Conservation (phyloP, 306 rosid genomes). For the Rosa multiflora region DNA sequence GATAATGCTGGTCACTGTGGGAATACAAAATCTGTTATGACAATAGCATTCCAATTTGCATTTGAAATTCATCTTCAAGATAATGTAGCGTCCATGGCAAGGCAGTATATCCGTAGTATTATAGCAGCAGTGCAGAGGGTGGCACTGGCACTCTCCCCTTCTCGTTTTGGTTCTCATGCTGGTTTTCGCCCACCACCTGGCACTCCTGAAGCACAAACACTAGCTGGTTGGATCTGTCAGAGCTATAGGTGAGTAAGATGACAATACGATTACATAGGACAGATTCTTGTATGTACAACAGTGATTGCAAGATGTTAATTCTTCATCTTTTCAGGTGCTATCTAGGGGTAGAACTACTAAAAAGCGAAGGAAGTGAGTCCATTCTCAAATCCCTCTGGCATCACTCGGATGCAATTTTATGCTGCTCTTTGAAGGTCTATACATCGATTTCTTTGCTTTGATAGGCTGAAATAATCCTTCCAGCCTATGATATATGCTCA, state of each 20-base stretch:
- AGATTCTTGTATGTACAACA: not conserved
- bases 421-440: slow-evolving; percentile 85
- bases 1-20: slow-evolving; percentile 58
- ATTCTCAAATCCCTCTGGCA: slow-evolving; percentile 92
- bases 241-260: slow-evolving; percentile 63
- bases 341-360: slow-evolving; percentile 84
- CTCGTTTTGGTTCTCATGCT: slow-evolving; percentile 56
- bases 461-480: not conserved
- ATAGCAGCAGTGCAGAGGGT: slow-evolving; percentile 97
- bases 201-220: slow-evolving; percentile 88
- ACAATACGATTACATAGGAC: not conserved
- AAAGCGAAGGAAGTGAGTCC: slow-evolving; percentile 74
- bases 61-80: slow-evolving; percentile 91
- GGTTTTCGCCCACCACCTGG: slow-evolving; percentile 73
- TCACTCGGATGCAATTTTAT: slow-evolving; percentile 85
- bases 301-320: not conserved
- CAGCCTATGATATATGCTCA: not conserved
- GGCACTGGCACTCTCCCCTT: slow-evolving; percentile 89
- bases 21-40: slow-evolving; percentile 90
- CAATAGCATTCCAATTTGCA: slow-evolving; percentile 97
- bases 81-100: slow-evolving; percentile 78
- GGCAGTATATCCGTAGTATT: slow-evolving; percentile 87
- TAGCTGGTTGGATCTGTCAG: slow-evolving; percentile 80
- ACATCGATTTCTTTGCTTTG: not conserved
- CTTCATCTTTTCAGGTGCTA: slow-evolving; percentile 59